Base-by-base conservation (phyloP, 164 flowering plant species). In the Chimonanthus salicifolius region DNA sequence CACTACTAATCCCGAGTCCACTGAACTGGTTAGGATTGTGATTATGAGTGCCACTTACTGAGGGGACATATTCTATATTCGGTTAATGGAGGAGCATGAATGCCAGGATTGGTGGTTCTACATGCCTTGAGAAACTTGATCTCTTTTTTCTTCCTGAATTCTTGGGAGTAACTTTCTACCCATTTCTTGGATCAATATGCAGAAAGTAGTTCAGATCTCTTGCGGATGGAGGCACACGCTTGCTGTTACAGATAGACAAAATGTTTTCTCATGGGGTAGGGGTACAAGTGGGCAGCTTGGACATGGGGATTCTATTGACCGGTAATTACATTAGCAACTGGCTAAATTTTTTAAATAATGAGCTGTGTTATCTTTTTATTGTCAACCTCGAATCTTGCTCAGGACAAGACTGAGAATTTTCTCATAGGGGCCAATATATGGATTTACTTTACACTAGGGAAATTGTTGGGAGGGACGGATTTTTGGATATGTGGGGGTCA, bases 251-350 rank as follows among this genome's bases (percentile, higher is more conserved):
- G 99, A 93, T 47, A 80, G 80, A 45, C 83, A 86, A 18, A 92
- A 95, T 66, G 85, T 93, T 8, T 95, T 87, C 76, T 91, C 99
- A 43, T 95, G 99, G 99, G 99, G 99, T 69, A 88, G 99, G 81
- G 94, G 98, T 74, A 93, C 99, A 74, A 93, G 92, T 86, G 99
- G 99, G 72, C 99, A 95, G 79, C 99, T 95, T 67, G 99, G 99
- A 67, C 94, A 87, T 81, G 94, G 94, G 6, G 94, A 89, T 62
- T 75, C 85, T 68, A 13, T 83, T 65, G 99, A 94, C 77, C 62
- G 91, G 97, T 94, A 94, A 85, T 65, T 73, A 58, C 74, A 70
- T 66, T 74, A 1, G 33, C 33, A 33, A 33, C 33, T 33, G 33
- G 33, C 33, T 33, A 33, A 33, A 33, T 33, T 33, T 33, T 33